A percentile compares a stretch with the other conserved stretches of the same genome.
These are phyloP conservation scores for Lachancea sp. DNA, from an alignment of 805 yeast species.

Conservation along the genomic window DNA sequence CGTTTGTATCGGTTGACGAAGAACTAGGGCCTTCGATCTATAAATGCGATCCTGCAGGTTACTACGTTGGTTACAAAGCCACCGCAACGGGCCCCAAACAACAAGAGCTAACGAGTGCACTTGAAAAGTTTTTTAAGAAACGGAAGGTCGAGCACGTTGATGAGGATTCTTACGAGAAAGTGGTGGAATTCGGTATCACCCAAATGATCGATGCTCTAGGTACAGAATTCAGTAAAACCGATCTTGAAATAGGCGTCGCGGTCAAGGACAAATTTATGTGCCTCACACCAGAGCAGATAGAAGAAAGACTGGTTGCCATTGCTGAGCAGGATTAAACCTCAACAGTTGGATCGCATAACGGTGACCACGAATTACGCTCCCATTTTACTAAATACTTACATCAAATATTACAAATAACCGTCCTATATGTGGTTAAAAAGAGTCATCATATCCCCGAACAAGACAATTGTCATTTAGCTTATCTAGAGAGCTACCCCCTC, in stretches of 20 bases:
- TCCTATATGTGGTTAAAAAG: not conserved
- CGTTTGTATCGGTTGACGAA: conserved; percentile 83
- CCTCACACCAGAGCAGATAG: conserved; percentile 81
- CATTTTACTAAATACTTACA: conserved; percentile 2
- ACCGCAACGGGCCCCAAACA: conserved; percentile 96
- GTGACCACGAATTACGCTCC: not conserved
- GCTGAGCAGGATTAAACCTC: conserved; percentile 84
- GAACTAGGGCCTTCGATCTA: conserved; percentile 82
- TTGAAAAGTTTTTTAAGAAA: conserved; percentile 85
- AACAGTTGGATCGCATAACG: not conserved
- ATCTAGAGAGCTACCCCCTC: conserved; percentile 7
- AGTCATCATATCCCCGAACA: not conserved
- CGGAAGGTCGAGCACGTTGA: conserved; percentile 36
- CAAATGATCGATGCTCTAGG: conserved; percentile 82
- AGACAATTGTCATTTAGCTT: not conserved
- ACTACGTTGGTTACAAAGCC: conserved; percentile 84
- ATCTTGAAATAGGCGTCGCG: conserved; percentile 89
- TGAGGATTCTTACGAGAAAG: conserved; percentile 77
- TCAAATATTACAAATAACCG: conserved; percentile 3
- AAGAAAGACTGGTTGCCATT: conserved; percentile 85
- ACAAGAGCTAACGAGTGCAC: conserved; percentile 84
- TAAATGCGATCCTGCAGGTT: conserved; percentile 97
- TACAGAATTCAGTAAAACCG: conserved; percentile 90
- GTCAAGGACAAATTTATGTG: conserved; percentile 62
- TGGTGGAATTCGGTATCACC: conserved; percentile 83